A percentile compares a stretch with the other conserved stretches of the same genome.
Evolutionary conservation across 108 stramenopile species (phyloP).

Genomic region (Nitzschia sp.): DNA sequence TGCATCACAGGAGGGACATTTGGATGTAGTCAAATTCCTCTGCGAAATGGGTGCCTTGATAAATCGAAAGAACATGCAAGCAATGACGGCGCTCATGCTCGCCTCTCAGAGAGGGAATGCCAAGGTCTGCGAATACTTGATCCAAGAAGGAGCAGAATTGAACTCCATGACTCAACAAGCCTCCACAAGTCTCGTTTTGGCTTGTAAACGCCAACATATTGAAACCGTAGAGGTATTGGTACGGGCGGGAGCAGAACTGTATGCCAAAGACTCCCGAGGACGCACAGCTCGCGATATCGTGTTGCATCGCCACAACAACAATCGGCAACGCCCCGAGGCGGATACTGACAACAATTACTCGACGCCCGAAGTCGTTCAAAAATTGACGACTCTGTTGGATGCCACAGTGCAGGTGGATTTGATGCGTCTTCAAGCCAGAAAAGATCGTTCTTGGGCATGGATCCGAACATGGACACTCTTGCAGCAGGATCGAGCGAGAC

Average conservation of each 20-base stretch:
- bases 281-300: slow-evolving; percentile 77
- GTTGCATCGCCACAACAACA: slow-evolving; percentile 6
- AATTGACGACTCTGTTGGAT: slow-evolving; percentile 30
- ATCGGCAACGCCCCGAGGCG: not conserved
- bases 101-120: slow-evolving; percentile 84
- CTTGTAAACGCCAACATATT: slow-evolving; percentile 79
- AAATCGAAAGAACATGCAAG: slow-evolving; percentile 75
- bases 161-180: slow-evolving; percentile 44
- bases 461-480: slow-evolving; percentile 47
- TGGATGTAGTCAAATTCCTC: slow-evolving; percentile 44
- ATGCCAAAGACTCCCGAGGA: slow-evolving; percentile 57
- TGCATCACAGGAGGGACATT: slow-evolving; percentile 85
- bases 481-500: slow-evolving; percentile 49
- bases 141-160: slow-evolving; percentile 64
- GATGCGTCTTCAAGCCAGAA: slow-evolving; percentile 45
- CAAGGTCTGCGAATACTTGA: slow-evolving; percentile 60
- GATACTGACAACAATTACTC: not conserved
- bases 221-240: slow-evolving; percentile 76
- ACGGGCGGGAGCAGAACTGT: slow-evolving; percentile 77
- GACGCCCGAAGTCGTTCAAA: slow-evolving; percentile 17
- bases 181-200: slow-evolving; percentile 84
- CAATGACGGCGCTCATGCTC: slow-evolving; percentile 87
- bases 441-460: slow-evolving; percentile 41
- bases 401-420: slow-evolving; percentile 42
- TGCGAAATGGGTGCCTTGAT: slow-evolving; percentile 54